These are phyloP conservation scores for Tuber umbilicatum DNA, from an alignment of 495 filamentous ascomycete species.

Conservation along the genomic window DNA sequence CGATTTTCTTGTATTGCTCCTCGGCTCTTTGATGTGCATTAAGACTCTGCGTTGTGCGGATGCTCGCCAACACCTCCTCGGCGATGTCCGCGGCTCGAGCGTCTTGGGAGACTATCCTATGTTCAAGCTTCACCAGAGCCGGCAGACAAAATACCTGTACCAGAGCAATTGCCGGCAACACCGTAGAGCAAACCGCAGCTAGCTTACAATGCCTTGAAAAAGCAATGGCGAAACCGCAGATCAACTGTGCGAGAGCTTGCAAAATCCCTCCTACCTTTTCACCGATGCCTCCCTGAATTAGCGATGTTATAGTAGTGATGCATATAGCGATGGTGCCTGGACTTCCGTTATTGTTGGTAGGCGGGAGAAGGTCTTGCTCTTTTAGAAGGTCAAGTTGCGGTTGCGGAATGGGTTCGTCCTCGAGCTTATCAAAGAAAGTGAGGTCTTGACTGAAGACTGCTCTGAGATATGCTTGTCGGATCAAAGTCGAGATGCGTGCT, in stretches of 20 bases:
- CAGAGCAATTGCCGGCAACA: conserved; percentile 51
- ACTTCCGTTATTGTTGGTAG: conserved; percentile 25
- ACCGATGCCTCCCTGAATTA: conserved; percentile 60
- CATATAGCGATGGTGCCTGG: conserved; percentile 46
- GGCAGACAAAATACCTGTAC: conserved; percentile 52
- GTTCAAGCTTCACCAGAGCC: conserved; percentile 52
- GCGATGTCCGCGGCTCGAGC: conserved; percentile 56
- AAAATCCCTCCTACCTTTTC: conserved; percentile 53
- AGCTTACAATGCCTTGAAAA: conserved; percentile 52
- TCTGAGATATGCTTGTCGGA: conserved; percentile 50
- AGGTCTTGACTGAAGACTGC: conserved; percentile 51
- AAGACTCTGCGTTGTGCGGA: conserved; percentile 57
- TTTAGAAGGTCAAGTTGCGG: background rate
- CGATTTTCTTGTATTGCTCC: background rate
- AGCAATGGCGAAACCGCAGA: conserved; percentile 51
- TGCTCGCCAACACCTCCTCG: conserved; percentile 52
- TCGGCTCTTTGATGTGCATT: conserved; percentile 44
- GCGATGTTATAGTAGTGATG: conserved; percentile 58
- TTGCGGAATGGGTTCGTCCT: conserved; percentile 16
- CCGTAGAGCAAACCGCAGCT: conserved; percentile 50
- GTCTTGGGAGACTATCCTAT: conserved; percentile 54
- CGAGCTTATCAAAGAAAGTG: conserved; percentile 48
- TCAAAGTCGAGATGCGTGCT: conserved; percentile 52
- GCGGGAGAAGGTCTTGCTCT: conserved; percentile 6
- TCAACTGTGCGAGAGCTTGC: conserved; percentile 49